Evolutionary conservation across 805 yeast genomes (phyloP).

Genomic region (Starmera caribaea): DNA sequence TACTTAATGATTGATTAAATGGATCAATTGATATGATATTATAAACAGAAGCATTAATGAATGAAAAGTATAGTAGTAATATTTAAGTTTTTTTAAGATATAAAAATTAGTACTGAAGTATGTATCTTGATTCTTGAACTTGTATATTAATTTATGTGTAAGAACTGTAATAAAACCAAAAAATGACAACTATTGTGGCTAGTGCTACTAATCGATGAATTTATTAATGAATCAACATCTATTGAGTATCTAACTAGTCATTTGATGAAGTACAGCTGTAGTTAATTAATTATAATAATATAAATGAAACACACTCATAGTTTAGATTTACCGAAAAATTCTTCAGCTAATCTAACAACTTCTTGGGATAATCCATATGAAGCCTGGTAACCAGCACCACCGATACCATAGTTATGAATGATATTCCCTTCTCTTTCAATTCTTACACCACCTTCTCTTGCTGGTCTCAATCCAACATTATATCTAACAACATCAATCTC

Average conservation of each 20-base stretch:
- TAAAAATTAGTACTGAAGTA: too few relatives aligned
- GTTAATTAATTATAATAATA: not conserved
- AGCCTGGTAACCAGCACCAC: conserved; percentile 70
- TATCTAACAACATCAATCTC: conserved; percentile 37
- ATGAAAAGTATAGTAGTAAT: too few relatives aligned
- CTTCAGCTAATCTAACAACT: conserved; percentile 28
- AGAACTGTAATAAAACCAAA: too few relatives aligned
- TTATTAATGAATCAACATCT: too few relatives aligned
- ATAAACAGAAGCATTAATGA: too few relatives aligned
- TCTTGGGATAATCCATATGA: conserved; percentile 53
- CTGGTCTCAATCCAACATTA: conserved; percentile 65
- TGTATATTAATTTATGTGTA: too few relatives aligned
- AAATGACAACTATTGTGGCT: not conserved
- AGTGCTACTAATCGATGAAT: too few relatives aligned
- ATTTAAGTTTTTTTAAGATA: too few relatives aligned
- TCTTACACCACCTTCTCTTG: conserved; percentile 49
- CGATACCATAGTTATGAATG: conserved; percentile 64
- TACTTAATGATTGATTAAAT: too few relatives aligned
- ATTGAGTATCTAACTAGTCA: not conserved
- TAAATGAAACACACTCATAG: conserved; percentile 1
- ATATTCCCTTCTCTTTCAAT: conserved; percentile 33
- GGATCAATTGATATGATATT: too few relatives aligned
- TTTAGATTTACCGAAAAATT: conserved; percentile 17
- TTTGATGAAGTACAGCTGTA: not conserved
- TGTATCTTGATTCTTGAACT: too few relatives aligned